Evolutionary conservation across 176 grass and related monocot genomes (phyloP).

Genomic region (Tillandsia fasciculata): DNA sequence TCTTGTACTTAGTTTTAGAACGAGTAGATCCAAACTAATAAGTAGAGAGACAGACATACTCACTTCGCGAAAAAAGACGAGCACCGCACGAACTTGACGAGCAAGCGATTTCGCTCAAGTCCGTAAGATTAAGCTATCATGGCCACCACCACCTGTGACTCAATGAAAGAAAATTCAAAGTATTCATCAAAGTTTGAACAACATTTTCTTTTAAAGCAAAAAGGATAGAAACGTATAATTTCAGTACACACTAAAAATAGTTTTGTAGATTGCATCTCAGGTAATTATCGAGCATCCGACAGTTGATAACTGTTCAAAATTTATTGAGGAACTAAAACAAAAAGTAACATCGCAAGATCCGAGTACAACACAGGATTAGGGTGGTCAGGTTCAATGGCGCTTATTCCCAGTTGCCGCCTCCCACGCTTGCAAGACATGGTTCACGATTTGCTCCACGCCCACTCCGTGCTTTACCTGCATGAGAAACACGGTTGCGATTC

Average conservation of each 20-base stretch:
- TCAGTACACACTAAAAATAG: background rate
- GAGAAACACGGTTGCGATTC: background rate
- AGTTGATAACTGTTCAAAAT: background rate
- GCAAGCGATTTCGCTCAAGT: too few species aligned
- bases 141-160: too few species aligned
- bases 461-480: constrained; percentile 82
- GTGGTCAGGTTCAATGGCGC: constrained; percentile 22
- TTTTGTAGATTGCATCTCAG: background rate
- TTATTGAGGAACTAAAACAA: background rate
- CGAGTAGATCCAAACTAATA: too few species aligned
- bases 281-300: background rate
- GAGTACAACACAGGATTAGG: background rate
- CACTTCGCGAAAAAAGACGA: too few species aligned
- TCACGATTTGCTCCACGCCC: constrained; percentile 66
- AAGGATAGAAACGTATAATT: too few species aligned
- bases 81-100: too few species aligned
- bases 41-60: too few species aligned
- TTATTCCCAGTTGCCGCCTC: constrained; percentile 56
- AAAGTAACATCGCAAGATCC: background rate
- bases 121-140: too few species aligned
- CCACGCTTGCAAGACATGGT: constrained; percentile 67
- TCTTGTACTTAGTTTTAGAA: too few species aligned
- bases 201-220: too few species aligned
- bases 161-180: too few species aligned
- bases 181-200: too few species aligned